Conservation (phyloP, 208 protist genomes). For the Acanthamoeba sp. region DNA sequence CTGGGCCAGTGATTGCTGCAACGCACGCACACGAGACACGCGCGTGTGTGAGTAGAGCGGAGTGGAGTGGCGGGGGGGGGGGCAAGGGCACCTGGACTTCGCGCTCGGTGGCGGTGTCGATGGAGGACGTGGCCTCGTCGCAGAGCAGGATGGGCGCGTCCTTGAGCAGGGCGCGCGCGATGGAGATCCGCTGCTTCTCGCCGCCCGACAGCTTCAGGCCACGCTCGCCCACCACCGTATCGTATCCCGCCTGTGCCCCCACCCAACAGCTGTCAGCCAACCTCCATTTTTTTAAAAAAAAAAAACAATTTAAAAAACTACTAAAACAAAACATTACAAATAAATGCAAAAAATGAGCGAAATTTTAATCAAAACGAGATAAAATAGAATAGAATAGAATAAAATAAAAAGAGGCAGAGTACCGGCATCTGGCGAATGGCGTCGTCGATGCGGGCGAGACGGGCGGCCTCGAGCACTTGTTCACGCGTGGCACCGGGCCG, state of each 20-base stretch:
- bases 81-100: constrained; percentile 81
- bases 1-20: constrained; percentile 20
- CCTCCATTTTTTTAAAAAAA: too few relatives aligned
- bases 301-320: too few relatives aligned
- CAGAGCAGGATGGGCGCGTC: constrained; percentile 86
- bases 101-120: constrained; percentile 88
- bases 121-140: constrained; percentile 89
- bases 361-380: too few relatives aligned
- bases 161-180: constrained; percentile 87
- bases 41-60: too few relatives aligned
- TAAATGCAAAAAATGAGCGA: too few relatives aligned
- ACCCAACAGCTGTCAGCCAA: too few relatives aligned
- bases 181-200: constrained; percentile 91
- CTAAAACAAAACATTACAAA: too few relatives aligned
- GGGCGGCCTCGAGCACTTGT: constrained; percentile 76
- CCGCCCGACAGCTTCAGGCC: constrained; percentile 88
- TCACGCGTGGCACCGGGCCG: constrained; percentile 28
- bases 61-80: too few relatives aligned
- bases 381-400: too few relatives aligned
- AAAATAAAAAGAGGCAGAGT: neutral
- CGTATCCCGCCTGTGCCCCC: constrained; percentile 55
- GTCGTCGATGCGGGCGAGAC: constrained; percentile 80
- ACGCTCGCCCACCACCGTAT: constrained; percentile 90
- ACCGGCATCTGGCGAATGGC: constrained; percentile 79
- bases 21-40: neutral